Conservation (phyloP, 257 asterid species). For the Solanum raphanifolium region DNA sequence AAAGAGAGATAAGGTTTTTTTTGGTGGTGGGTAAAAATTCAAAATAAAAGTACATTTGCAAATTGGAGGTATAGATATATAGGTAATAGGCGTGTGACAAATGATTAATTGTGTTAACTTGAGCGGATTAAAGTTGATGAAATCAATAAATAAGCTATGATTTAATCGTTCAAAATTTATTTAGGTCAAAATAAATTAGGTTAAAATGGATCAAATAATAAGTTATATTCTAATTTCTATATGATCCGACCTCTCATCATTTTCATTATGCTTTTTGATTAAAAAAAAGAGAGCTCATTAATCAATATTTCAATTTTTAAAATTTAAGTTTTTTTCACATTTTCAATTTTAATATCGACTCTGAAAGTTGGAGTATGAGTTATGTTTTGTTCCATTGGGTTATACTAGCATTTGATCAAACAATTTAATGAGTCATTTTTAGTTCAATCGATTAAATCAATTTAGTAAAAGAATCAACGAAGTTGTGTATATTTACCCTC, state of each 20-base stretch:
- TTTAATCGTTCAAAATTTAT: background rate
- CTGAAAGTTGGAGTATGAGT: background rate
- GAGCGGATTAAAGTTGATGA: background rate
- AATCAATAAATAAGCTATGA: background rate
- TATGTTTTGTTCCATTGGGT: background rate
- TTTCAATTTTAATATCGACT: background rate
- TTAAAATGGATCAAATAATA: background rate
- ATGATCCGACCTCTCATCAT: no score
- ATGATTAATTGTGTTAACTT: background rate
- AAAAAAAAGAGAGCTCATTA: no score
- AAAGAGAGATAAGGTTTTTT: background rate
- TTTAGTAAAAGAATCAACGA: background rate
- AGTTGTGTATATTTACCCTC: background rate
- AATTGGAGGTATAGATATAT: slow-evolving; percentile 33
- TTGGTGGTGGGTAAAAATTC: slow-evolving; percentile 18
- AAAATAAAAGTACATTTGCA: background rate
- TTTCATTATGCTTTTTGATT: no score
- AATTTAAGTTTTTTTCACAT: no score
- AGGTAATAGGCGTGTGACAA: background rate
- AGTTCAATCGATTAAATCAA: no score
- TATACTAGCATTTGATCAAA: background rate
- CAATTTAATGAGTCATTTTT: background rate
- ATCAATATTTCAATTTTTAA: no score
- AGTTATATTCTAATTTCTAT: no score
- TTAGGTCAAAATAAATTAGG: background rate